A percentile compares a stretch with the other conserved stretches of the same genome.
Evolutionary conservation across 208 protist genomes (phyloP).

Genomic region (Giardia muris): DNA sequence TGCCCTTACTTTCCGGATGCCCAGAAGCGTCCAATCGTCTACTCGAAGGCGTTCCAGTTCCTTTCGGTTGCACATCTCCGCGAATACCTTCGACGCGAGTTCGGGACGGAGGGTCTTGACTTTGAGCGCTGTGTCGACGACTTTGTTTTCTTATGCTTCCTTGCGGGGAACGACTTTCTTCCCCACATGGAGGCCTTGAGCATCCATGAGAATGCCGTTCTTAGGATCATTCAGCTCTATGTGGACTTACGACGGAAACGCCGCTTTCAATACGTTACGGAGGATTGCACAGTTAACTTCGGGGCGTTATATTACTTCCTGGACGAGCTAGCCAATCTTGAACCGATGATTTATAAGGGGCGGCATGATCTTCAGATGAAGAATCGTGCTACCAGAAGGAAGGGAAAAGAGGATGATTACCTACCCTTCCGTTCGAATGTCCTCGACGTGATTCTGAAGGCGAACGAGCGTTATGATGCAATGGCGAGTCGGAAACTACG

Average conservation of each 20-base stretch:
- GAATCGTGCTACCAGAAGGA: not conserved
- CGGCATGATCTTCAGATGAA: too few relatives aligned
- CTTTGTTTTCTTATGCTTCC: conserved; percentile 84
- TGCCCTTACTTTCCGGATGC: not conserved
- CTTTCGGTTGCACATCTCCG: conserved; percentile 29
- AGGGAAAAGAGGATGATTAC: not conserved
- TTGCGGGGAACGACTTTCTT: conserved; percentile 94
- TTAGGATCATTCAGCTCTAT: conserved; percentile 30
- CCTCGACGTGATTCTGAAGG: not conserved
- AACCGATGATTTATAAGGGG: not conserved
- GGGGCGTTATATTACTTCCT: not conserved
- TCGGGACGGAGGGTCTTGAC: conserved; percentile 49
- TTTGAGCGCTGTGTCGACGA: conserved; percentile 84
- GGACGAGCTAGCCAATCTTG: not conserved
- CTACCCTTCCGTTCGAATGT: not conserved
- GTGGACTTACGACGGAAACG: not conserved
- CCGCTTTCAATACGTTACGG: not conserved
- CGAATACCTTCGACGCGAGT: conserved; percentile 38
- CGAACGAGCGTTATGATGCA: not conserved
- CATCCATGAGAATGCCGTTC: conserved; percentile 62
- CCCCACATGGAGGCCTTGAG: conserved; percentile 72
- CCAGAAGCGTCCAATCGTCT: not conserved
- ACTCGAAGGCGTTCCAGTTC: conserved; percentile 30
- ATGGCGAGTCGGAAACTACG: not conserved
- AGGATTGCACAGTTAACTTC: not conserved